phyloP scores from a whole-genome alignment of 441 rosid genomes.

The Pelargonium myrrhifolium region DNA sequence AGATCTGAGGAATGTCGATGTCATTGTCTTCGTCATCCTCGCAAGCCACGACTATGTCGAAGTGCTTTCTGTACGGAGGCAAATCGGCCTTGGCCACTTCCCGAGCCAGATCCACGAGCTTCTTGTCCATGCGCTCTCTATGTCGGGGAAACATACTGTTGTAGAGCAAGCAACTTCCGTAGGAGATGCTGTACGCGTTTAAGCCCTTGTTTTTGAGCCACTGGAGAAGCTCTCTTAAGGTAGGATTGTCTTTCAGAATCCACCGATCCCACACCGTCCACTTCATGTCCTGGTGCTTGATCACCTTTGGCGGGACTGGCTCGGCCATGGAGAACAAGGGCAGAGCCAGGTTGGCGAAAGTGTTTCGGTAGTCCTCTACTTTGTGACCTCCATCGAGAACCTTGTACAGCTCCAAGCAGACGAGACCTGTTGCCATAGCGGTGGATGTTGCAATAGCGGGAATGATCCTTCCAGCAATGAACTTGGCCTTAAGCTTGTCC shows the following conservation, averaged over 20 bases:
- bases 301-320: conserved; percentile 74
- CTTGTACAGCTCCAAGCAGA: conserved; percentile 85
- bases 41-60: conserved; percentile 77
- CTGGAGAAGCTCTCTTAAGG: conserved; percentile 58
- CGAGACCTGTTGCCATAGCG: conserved; percentile 91
- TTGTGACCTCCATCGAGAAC: conserved; percentile 72
- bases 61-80: conserved; percentile 58
- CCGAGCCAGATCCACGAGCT: conserved; percentile 66
- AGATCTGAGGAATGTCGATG: conserved; percentile 67
- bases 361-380: conserved; percentile 80
- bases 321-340: conserved; percentile 92
- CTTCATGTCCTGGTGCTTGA: conserved; percentile 74
- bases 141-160: conserved; percentile 74
- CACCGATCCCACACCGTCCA: conserved; percentile 98
- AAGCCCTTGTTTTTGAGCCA: conserved; percentile 77
- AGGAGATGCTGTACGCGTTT: conserved; percentile 74
- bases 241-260: conserved; percentile 62
- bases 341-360: conserved; percentile 80
- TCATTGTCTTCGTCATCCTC: conserved; percentile 91
- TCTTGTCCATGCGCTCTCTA: conserved; percentile 77
- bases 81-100: conserved; percentile 74
- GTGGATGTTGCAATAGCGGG: conserved; percentile 94
- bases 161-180: conserved; percentile 67
- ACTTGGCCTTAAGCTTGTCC: conserved; percentile 90
- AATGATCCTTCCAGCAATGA: conserved; percentile 91